Evolutionary conservation across 805 yeast species (phyloP), one percentile per base, ranked within the genome.

Genomic region (Kazachstania viticola): DNA sequence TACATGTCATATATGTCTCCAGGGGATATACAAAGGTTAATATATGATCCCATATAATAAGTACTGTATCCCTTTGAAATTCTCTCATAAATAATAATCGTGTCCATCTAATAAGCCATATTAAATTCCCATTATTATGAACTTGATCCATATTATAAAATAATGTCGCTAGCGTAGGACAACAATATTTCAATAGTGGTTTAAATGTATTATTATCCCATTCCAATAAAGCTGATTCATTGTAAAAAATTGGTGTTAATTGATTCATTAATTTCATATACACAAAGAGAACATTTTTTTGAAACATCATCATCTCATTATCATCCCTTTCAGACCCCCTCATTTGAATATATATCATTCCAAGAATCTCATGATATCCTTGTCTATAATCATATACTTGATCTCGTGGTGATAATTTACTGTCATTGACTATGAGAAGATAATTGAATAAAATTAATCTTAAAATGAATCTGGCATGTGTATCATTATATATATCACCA

Each of bases 81-180:
- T 54, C 60, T 32, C 60, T 44, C 19, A 53, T 25, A 14, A 54
- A 46, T 5, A 53, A 31, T 25, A 54, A 35, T 27, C 58, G 37
- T 14, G 51, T 48, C 60, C 60, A 54, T 24, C 58, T 38, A 24
- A 54, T 40, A n/a, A 54, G 37, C 60, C 60, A 54, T 15, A 54
- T 41, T 21, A 51, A 19, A 19, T 19, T 19, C 22, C 9, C 7
- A 11, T 19, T 28, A 28, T 48, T 49, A 19, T 24, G 15, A 14
- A 17, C 7, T 25, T 24, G 28, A 24, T 19, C 18, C 17, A 14
- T 31, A 5, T 35, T 31, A 26, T 32, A 49, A 14, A 41, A 30
- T 15, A 40, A 23, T 3, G 28, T 31, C 30, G 39, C 42, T 3
- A 53, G 14, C 15, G 23, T 28, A 7, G 48, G 49, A 13, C 43